phyloP scores from a whole-genome alignment of 2,329 filamentous ascomycete genomes.

The Calcarisporium arbuscula region DNA sequence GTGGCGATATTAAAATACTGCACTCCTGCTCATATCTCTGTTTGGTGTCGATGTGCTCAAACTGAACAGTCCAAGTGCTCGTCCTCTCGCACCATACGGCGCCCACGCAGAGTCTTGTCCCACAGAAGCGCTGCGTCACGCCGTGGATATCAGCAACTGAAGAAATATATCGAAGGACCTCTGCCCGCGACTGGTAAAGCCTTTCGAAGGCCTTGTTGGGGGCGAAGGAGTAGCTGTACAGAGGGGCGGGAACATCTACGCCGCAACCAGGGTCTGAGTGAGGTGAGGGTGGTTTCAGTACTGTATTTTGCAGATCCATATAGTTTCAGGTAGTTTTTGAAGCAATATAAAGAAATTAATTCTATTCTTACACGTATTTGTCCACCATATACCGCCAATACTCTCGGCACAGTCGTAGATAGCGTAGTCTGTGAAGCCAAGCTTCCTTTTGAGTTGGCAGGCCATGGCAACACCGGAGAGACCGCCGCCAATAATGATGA shows the following conservation, averaged over 20 bases:
- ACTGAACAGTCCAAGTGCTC: neutral
- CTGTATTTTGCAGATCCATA: no score
- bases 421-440: neutral
- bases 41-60: neutral
- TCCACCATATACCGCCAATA: neutral
- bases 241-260: neutral
- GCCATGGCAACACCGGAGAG: neutral
- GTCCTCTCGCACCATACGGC: neutral
- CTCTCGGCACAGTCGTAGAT: neutral
- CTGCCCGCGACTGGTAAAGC: neutral
- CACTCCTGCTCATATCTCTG: neutral
- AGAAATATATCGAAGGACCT: neutral
- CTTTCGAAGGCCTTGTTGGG: neutral
- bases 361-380: neutral
- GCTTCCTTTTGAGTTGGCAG: neutral
- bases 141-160: neutral
- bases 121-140: neutral
- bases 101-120: neutral
- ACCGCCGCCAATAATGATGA: slow-evolving; percentile 1
- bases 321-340: no score
- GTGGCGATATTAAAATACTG: neutral
- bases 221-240: neutral
- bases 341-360: no score
- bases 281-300: no score
- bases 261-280: no score